phyloP scores from a whole-genome alignment of 345 rosid genomes.

The Salix caprea region DNA sequence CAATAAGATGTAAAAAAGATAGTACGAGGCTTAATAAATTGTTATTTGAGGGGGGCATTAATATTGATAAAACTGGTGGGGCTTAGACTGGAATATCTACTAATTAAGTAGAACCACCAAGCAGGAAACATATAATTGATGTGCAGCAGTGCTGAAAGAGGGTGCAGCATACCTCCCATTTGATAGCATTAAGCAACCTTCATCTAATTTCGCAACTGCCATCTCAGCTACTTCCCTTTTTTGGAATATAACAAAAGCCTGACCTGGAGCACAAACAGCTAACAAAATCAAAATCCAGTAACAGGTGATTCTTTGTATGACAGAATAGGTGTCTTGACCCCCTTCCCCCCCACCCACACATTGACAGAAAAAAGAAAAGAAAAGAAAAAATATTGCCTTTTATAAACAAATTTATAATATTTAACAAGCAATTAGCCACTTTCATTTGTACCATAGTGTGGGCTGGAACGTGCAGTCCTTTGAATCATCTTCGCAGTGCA shows the following conservation, averaged over 20 bases:
- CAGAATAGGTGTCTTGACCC: neutral
- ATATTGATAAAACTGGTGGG: neutral
- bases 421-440: neutral
- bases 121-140: neutral
- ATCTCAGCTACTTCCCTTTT: conserved; percentile 58
- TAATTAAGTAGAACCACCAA: neutral
- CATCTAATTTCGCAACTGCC: conserved; percentile 42
- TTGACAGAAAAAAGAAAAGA: neutral
- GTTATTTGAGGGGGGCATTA: neutral
- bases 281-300: neutral
- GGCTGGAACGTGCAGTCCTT: conserved; percentile 38
- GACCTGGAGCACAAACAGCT: conserved; percentile 44
- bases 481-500: conserved; percentile 69
- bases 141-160: neutral
- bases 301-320: neutral
- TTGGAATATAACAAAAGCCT: conserved; percentile 67
- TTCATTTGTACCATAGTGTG: conserved; percentile 50
- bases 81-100: neutral
- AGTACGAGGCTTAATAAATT: neutral
- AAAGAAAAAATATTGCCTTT: too few species aligned
- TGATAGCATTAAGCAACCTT: conserved; percentile 65
- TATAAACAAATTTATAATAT: neutral
- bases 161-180: conserved; percentile 59
- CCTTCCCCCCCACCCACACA: neutral
- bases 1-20: neutral